Base-by-base conservation (phyloP, 176 grass and related monocot species). In the Avena atlantica region DNA sequence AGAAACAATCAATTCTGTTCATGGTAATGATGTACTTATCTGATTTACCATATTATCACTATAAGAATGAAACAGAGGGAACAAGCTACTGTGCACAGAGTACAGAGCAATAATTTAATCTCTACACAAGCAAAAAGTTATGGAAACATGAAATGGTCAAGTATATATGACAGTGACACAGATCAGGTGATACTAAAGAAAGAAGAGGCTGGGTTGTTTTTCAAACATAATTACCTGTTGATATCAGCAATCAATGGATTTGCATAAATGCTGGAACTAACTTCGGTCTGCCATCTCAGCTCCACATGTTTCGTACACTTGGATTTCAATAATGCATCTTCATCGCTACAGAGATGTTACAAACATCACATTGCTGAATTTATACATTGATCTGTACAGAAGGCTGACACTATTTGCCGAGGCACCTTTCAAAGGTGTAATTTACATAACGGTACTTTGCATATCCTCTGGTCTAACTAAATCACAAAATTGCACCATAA, bases 251-350 rank as follows among this genome's bases (percentile, higher is more conserved):
- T 87, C 49, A 98, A 79, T 65, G 97, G 97, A 69, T 88, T 87
- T 67, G 97, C 97, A 91, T 94, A 98, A 87, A 98, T 91, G 67
- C 97, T 98, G 81, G 97, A 98, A 82, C 92, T 98, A 91, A 98
- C 92, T 88, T 98, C 97, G 55, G 97, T 94, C 78, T 98, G 94
- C 97, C 97, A 98, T 82, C 97, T 91, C 79, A 98, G 80, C 56
- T 98, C 97, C 60, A 98, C 86, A 84, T 96, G 85, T 74, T 94
- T 96, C 3, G 94, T 92, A 51, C 97, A 98, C 62, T 90, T 94
- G 66, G 81, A 90, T 3, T 94, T 83, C 88, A 93, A 84, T 71
- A 98, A 89, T 84, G 94, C 88, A 74, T 98, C 92, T 88, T 98
- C 97, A 78, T 98, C 94, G 58, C 97, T 98, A 85, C 58, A 81